Evolutionary conservation across 2,329 filamentous ascomycete genomes (phyloP), one percentile per base, ranked within the genome.

Genomic region (Mycocentrospora acerina): DNA sequence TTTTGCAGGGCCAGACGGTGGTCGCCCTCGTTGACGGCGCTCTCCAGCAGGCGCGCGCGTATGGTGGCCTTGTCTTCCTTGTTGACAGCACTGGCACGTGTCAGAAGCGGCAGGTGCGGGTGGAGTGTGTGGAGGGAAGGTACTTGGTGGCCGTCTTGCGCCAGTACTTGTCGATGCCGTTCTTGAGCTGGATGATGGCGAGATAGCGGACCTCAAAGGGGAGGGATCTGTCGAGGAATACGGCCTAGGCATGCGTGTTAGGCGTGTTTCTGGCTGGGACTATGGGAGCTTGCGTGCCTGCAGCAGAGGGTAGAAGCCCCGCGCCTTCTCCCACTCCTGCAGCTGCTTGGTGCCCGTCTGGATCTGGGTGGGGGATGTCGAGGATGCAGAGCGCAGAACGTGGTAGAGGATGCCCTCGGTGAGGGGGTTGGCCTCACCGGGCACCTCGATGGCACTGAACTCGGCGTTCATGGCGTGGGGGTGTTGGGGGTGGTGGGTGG

Each of bases 141-240:
- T 80, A 79, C 62, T 84, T 82, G 40, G 86, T 79, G 33, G 88
- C 82, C 24, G 86, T 87, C 62, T 77, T 88, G 61, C 93, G 80
- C 93, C 93, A 98, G 68, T 90, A 89, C 63, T 86, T 90, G 64
- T 97, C 91, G 67, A 97, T 90, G 38, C 90, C 93, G 66, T 97
- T 96, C 66, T 97, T 97, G 37, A 98, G 77, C 63, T 95, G 88
- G 53, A 97, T 95, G 41, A 97, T 82, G 37, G 91, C 87, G 9
- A 96, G 82, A 59, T 95, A 90, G 45, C 93, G 86, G 36, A 91
- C 80, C 57, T 94, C 84, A 41, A 81, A 70, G 1, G 88, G 86
- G 1, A 94, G 73, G 2, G 82, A 81, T 45, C 82, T 82, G 70
- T 95, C 87, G 48, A 95, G 78, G 64, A 90, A 96, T 24, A 89